Evolutionary conservation across 352 stramenopile species (phyloP).

Genomic region (Saprolegnia parasitica): DNA sequence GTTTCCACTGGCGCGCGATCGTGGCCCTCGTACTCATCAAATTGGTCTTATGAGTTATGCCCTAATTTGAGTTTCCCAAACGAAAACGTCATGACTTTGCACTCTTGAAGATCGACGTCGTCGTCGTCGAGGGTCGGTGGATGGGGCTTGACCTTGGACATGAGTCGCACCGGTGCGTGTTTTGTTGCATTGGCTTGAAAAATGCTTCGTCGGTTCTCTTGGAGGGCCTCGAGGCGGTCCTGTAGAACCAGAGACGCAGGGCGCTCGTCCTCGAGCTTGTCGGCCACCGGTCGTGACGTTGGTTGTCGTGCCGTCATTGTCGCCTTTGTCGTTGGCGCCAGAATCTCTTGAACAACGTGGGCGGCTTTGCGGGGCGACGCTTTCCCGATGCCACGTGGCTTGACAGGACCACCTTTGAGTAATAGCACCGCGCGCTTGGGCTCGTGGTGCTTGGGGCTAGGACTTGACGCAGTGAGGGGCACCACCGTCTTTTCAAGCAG

Average conservation of each 20-base stretch:
- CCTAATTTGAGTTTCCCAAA: constrained; percentile 41
- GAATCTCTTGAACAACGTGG: not conserved
- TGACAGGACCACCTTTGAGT: not conserved
- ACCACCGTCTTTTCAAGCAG: not conserved
- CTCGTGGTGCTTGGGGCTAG: not conserved
- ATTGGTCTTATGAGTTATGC: no score
- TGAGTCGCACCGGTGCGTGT: not conserved
- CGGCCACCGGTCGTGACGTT: no score
- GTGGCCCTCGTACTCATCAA: no score
- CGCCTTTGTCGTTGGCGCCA: not conserved
- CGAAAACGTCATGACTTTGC: constrained; percentile 16
- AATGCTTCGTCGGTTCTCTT: not conserved
- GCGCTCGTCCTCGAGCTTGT: not conserved
- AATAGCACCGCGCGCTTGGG: no score
- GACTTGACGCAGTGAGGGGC: not conserved
- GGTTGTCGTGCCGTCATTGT: not conserved
- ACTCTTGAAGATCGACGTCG: constrained; percentile 5
- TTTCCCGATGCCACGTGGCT: no score
- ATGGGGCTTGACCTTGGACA: not conserved
- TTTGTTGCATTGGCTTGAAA: not conserved
- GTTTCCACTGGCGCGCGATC: no score
- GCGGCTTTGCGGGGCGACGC: no score
- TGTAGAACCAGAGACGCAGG: not conserved
- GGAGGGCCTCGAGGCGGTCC: not conserved
- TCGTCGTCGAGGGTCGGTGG: not conserved